Base-by-base conservation (phyloP, 164 flowering plant genomes). In the Echeveria elegans region DNA sequence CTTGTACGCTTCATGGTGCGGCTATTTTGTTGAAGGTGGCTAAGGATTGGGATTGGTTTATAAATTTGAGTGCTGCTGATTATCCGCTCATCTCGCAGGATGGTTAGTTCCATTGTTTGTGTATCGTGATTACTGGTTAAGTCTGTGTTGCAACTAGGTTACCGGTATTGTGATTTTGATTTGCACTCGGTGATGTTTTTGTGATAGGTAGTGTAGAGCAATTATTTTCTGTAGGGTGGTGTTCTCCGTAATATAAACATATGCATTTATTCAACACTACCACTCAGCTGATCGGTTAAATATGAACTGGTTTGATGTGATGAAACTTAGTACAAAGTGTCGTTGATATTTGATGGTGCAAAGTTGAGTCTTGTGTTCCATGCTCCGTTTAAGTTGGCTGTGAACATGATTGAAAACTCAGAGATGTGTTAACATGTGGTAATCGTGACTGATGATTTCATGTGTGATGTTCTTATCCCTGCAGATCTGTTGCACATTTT, bases 31-130 rank as follows among this genome's bases (percentile, higher is more conserved):
- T 91, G 79, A 89, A 78, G 85, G 65, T 65, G 72, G 85, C 78
- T 0, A 69, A 63, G 77, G 82, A 81, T 53, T 94, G 98, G 98
- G 93, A 90, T 70, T 93, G 98, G 98, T 93, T 93, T 69, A 75
- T 93, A 24, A 93, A 93, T 77, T 87, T 94, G 32, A 84, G 90
- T 36, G 88, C 97, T 4, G 77, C 85, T 19, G 97, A 91, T 83
- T 94, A 94, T 79, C 98, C 98, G 24, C 90, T 94, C 64, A 65
- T 91, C 73, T 67, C 93, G 0, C 98, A 91, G 73, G 97, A 94
- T 71, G 98, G 98, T 93, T 43, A 66, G 77, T 73, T 58, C 47
- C 36, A 12, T 40, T 41, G 15, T 24, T n/a, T 31, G 31, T 53
- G 16, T 3, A 69, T 6, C 0, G 31, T 23, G 12, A 38, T 37